Evolutionary conservation across 169 alveolate species (phyloP), one percentile per base, ranked within the genome.

Genomic region (Sarcocystis neurona): DNA sequence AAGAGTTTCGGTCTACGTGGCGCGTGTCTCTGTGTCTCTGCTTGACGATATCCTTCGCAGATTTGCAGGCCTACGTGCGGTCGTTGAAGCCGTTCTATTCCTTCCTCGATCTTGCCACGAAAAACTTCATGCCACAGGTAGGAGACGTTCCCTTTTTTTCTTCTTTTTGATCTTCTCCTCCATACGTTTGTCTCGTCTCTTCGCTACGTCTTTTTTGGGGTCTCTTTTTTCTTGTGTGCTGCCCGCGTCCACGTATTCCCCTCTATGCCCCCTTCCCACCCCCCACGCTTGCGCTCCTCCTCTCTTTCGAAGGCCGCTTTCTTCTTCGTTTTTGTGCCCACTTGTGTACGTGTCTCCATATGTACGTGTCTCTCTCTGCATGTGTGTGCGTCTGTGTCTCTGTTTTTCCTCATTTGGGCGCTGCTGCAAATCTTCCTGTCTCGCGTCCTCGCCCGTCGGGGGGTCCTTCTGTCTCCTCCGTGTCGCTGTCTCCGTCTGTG

Each of bases 71-170:
- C 8, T 92, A 92, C 56, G 46, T 79, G 63, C 89, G 89, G 88
- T 74, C 94, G 85, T 88, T 96, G 89, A 95, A 95, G 82, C 96
- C 98, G 15, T 95, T 94, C 50, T 97, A 96, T 87, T 92, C 95
- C 37, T 97, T 95, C 94, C 93, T 97, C 56, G 98, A 97, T 78
- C 94, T 97, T 68, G 96, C 97, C 72, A 94, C 98, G 43, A 94
- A 94, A 78, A 93, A 94, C 77, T 95, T 95, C 91, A 95, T 97
- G 95, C 94, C 94, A n/a, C 92, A 92, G 78, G 92, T 94, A 34
- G 70, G 92, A 46, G 86, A 74, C 23, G 72, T 30, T 20, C 30
- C 46, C 18, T 44, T 0, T 43, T 18, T 39, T 37, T 74, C 0
- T 68, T 50, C n/a, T 32, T 74, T 1, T 18, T 50, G 58, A 58